Evolutionary conservation across 805 yeast species (phyloP).

Genomic region (Blastobotrys robertii): DNA sequence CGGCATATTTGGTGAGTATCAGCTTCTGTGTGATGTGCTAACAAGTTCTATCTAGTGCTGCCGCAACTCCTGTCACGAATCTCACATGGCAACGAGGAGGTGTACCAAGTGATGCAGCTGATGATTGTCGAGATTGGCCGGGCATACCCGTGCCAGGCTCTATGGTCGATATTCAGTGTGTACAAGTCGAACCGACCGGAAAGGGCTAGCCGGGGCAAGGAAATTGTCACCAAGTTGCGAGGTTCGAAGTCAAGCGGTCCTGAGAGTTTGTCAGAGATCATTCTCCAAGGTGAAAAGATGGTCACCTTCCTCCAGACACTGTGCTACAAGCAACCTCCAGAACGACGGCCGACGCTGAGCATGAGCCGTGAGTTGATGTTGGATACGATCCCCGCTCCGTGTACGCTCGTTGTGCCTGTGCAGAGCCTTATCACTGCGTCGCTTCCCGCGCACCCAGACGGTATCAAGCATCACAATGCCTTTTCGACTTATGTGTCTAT

Average conservation of each 20-base stretch:
- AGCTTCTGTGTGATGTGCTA: not conserved
- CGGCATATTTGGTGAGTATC: conserved; percentile 12
- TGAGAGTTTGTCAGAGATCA: not conserved
- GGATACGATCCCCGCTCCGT: conserved; percentile 28
- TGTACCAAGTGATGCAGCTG: conserved; percentile 45
- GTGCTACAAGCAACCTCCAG: conserved; percentile 8
- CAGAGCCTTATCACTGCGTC: conserved; percentile 58
- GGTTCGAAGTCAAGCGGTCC: conserved; percentile 13
- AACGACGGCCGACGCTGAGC: conserved; percentile 1
- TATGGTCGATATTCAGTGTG: conserved; percentile 78
- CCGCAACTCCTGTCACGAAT: conserved; percentile 81
- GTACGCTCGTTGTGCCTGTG: conserved; percentile 62
- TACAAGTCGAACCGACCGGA: conserved; percentile 45
- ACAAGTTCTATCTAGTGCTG: conserved; percentile 66
- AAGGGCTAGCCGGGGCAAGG: conserved; percentile 38
- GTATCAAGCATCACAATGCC: conserved; percentile 34
- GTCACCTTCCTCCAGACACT: conserved; percentile 14
- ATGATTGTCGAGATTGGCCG: conserved; percentile 49
- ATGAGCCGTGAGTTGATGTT: too few species aligned
- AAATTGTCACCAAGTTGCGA: conserved; percentile 27
- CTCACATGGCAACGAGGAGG: conserved; percentile 47
- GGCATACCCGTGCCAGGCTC: conserved; percentile 68
- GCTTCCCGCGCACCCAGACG: conserved; percentile 43
- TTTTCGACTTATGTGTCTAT: conserved; percentile 28
- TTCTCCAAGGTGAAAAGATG: not conserved